phyloP scores from a whole-genome alignment of 2,329 filamentous ascomycete species.

The Ophiocordyceps robertsii region DNA sequence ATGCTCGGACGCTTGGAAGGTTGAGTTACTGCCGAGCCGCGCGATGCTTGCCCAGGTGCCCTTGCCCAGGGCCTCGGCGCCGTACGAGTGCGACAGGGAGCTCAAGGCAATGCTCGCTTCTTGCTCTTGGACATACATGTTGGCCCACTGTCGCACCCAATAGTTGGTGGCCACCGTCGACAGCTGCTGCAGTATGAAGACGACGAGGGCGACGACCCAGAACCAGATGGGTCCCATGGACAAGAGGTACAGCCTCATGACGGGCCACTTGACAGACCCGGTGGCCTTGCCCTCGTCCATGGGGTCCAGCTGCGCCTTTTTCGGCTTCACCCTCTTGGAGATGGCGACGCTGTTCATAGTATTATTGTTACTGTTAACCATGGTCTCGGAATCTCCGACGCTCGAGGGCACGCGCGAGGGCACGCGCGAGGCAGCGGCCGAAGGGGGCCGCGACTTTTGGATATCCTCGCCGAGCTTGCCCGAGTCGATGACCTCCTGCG shows the following conservation, averaged over 20 bases:
- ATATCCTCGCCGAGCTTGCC: slow-evolving; percentile 82
- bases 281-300: slow-evolving; percentile 68
- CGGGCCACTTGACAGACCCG: slow-evolving; percentile 77
- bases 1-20: slow-evolving; percentile 9
- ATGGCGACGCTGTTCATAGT: slow-evolving; percentile 30
- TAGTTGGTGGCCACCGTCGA: slow-evolving; percentile 78
- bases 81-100: slow-evolving; percentile 10
- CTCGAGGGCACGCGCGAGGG: slow-evolving; percentile 70
- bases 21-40: slow-evolving; percentile 18
- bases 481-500: slow-evolving; percentile 68
- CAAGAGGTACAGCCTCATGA: slow-evolving; percentile 71
- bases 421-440: slow-evolving; percentile 55
- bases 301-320: slow-evolving; percentile 34
- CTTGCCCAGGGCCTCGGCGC: slow-evolving; percentile 13
- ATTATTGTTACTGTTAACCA: slow-evolving; percentile 35
- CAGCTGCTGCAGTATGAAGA: slow-evolving; percentile 74
- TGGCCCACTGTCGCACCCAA: slow-evolving; percentile 93
- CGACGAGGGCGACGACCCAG: slow-evolving; percentile 62
- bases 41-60: slow-evolving; percentile 22
- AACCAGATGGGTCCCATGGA: slow-evolving; percentile 98
- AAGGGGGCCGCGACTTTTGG: slow-evolving; percentile 56
- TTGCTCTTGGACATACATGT: slow-evolving; percentile 56
- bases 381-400: slow-evolving; percentile 50
- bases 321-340: slow-evolving; percentile 33
- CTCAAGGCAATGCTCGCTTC: slow-evolving; percentile 8